Base-by-base conservation (phyloP, 257 asterid genomes). In the Solanum bulbocastanum region DNA sequence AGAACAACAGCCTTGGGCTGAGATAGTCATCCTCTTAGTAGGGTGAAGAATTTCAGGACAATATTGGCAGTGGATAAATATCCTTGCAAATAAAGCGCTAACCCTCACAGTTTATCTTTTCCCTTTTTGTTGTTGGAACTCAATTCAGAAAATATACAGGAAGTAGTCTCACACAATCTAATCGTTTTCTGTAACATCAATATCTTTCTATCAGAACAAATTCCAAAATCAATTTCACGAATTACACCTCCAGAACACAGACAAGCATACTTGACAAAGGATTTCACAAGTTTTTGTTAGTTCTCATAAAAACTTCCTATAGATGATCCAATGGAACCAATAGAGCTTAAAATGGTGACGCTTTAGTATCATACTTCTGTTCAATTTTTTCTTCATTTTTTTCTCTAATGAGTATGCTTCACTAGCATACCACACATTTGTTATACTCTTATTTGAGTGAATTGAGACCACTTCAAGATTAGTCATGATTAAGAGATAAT, bases 401-500 rank as follows among this genome's bases (percentile, higher is more conserved):
- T 79, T 66, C 66, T 10, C 74, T 66, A 23, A 49, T 30, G 20
- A 49, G 32, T 49, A 49, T 82, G 68, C 32, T 82, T 49, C 86
- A 82, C 69, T 82, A 30, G 37, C 86, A 49, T 52, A 82, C 69
- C 16, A 32, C 69, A 82, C 25, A 33, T 49, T 82, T 37, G 33
- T 46, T 81, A 49, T 52, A 81, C 69, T 46, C 68, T 66, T 23
- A 85, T 33, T 25, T 81, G 44, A 37, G 86, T 32, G 44, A 82
- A 82, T 49, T 32, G 44, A 23, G 44, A 82, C 32, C 69, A 49
- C 69, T 82, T 82, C 30, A 82, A 49, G 42, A 82, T 30, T 18
- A 46, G 69, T 49, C 68, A 60, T 79, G 81, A 73, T 58, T 37
- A 56, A 22, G 86, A 83, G 71, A 76, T 60, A 88, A 89, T 91